phyloP scores from a whole-genome alignment of 805 yeast genomes.

The Candida peoriensis region DNA sequence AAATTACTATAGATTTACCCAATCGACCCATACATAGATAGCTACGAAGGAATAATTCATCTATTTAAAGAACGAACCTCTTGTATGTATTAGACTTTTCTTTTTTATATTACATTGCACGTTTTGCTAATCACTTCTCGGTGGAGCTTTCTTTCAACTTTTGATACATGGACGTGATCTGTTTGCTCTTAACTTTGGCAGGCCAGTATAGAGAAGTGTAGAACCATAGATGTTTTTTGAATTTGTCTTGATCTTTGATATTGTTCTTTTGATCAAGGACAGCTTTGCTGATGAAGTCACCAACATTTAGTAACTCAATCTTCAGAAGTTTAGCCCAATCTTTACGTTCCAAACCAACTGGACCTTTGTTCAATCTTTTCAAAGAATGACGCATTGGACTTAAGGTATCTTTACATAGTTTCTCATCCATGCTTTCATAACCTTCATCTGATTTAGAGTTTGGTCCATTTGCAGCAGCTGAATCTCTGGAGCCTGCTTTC shows the following conservation, averaged over 20 bases:
- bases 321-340: conserved; percentile 74
- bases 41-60: no score
- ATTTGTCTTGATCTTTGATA: conserved; percentile 31
- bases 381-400: conserved; percentile 66
- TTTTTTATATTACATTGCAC: no score
- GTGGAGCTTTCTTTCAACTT: conserved; percentile 38
- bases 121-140: no score
- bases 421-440: conserved; percentile 77
- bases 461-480: conserved; percentile 1
- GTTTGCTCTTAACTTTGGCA: conserved; percentile 66
- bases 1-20: no score
- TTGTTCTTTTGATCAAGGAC: conserved; percentile 26
- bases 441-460: conserved; percentile 33
- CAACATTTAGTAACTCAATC: conserved; percentile 64
- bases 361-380: conserved; percentile 63
- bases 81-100: no score
- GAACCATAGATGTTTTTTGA: conserved; percentile 72
- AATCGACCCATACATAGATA: no score
- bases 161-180: conserved; percentile 72
- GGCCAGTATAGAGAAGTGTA: conserved; percentile 89
- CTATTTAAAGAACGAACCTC: no score
- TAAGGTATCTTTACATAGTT: conserved; percentile 53
- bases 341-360: conserved; percentile 64
- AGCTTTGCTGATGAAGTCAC: conserved; percentile 56
- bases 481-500: background rate